Base-by-base conservation (phyloP, 2,329 filamentous ascomycete species). In the Monosporascus cannonballus region DNA sequence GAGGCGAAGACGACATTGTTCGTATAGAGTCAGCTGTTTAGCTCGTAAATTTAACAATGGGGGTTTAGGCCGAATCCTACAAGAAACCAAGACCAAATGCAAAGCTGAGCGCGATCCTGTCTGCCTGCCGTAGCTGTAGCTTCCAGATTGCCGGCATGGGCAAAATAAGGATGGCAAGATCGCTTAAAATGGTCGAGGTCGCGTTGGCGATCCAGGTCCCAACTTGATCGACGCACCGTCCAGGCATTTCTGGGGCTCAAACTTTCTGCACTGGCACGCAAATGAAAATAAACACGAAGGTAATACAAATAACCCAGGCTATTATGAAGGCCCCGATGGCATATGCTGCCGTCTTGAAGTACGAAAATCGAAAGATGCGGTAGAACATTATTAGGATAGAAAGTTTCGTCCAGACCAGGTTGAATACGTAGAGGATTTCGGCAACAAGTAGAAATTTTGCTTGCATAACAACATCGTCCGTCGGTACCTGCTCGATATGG, bases 371-470 rank as follows among this genome's bases (percentile, higher is more conserved):
- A 61, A 80, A 80, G 56, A 80, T 77, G 59, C 76, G 75, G 59
- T 71, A 72, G 66, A 79, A 80, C 75, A 80, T 77, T 42, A 78
- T 63, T 45, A 81, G 59, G 22, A 80, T 66, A 49, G 72, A 73
- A 15, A 78, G 51, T 57, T 79, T 81, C n/a, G 76, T 76, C 65
- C 76, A 71, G 39, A 71, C 73, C 3, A 78, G 64, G 30, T 75
- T 76, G 59, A 69, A 77, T 25, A 69, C 72, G 57, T 78, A 78
- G 39, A 77, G 64, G 51, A 77, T 67, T 59, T 77, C 75, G 22
- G 72, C 74, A 11, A 74, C 71, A 14, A 79, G 61, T 6, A 79
- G 68, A 60, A 73, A 71, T 62, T 79, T 76, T 14, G 71, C 70
- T 64, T 76, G 72, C 60, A 69, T 63, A 47, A 75, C 69, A 24